These are phyloP conservation scores for Phialophora macrospora DNA, from an alignment of 2,329 filamentous ascomycete genomes.

Conservation along the genomic window DNA sequence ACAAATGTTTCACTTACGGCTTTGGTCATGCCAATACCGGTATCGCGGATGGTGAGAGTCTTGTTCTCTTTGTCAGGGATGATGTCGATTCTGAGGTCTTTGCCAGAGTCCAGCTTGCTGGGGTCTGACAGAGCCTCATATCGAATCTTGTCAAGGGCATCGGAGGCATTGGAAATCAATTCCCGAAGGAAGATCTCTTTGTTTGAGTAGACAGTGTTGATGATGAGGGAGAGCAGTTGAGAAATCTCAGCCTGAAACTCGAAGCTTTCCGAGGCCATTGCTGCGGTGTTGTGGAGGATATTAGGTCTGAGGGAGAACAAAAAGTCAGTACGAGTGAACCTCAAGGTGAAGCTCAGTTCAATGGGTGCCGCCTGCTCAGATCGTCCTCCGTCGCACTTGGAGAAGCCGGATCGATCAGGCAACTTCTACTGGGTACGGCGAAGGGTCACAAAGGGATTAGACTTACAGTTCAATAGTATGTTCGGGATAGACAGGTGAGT, in stretches of 20 bases:
- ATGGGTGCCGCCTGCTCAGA: not conserved
- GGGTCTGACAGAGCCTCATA: slow-evolving; percentile 98
- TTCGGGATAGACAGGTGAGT: slow-evolving; percentile 5
- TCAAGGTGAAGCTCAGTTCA: not conserved
- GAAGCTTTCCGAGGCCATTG: slow-evolving; percentile 90
- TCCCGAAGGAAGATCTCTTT: slow-evolving; percentile 99
- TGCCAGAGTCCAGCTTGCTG: slow-evolving; percentile 93
- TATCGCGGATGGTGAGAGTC: slow-evolving; percentile 96
- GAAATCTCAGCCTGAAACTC: slow-evolving; percentile 99
- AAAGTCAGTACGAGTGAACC: slow-evolving; percentile 13
- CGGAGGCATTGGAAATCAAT: slow-evolving; percentile 96
- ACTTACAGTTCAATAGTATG: slow-evolving; percentile 8
- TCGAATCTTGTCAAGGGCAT: slow-evolving; percentile 99
- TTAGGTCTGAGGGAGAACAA: slow-evolving; percentile 25
- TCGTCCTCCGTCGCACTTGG: slow-evolving; percentile 4
- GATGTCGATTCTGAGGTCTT: slow-evolving; percentile 98
- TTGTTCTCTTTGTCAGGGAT: slow-evolving; percentile 97
- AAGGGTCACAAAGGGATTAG: not conserved
- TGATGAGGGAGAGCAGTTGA: slow-evolving; percentile 99
- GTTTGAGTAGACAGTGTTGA: slow-evolving; percentile 99
- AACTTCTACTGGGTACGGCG: not conserved
- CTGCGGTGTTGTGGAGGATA: slow-evolving; percentile 50
- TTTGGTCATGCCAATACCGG: slow-evolving; percentile 99
- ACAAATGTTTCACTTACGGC: slow-evolving; percentile 71
- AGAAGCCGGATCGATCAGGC: not conserved